Conservation (phyloP, 1,284 basidiomycete genomes). For the Ganoderma sp. region DNA sequence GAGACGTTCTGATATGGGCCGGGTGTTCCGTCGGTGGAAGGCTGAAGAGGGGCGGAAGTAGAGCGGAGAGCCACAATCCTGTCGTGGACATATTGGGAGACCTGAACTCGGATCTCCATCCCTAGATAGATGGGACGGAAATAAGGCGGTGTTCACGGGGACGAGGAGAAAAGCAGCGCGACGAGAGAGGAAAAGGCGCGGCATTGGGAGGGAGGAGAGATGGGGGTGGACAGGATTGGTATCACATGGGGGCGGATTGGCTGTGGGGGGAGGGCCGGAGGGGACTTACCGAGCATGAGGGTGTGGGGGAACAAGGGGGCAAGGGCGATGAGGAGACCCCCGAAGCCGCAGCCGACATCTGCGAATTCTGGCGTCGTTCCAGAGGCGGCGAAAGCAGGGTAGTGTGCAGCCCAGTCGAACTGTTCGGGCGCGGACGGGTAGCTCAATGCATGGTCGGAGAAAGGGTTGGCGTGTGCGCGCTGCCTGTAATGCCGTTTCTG, state of each 20-base stretch:
- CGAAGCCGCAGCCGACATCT: constrained; percentile 98
- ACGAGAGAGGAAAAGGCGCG: constrained; percentile 14
- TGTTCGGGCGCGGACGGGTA: constrained; percentile 84
- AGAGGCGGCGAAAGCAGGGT: constrained; percentile 69
- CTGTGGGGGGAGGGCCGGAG: neutral
- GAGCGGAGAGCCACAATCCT: constrained; percentile 88
- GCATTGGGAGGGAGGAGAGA: constrained; percentile 16
- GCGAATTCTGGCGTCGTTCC: constrained; percentile 88
- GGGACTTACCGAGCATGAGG: constrained; percentile 86
- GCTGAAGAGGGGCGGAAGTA: constrained; percentile 52
- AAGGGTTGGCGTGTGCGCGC: constrained; percentile 97
- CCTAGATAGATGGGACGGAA: constrained; percentile 53
- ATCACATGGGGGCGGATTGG: neutral
- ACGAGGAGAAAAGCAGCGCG: neutral
- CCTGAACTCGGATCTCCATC: constrained; percentile 96
- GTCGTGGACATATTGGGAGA: constrained; percentile 96
- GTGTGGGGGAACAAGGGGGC: constrained; percentile 92
- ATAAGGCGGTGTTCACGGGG: constrained; percentile 11
- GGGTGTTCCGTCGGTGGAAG: constrained; percentile 39
- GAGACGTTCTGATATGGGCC: constrained; percentile 89
- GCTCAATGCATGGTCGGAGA: constrained; percentile 92
- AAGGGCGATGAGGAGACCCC: constrained; percentile 89
- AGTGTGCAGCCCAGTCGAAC: constrained; percentile 89
- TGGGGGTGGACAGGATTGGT: constrained; percentile 7
- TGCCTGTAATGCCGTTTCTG: constrained; percentile 98